These are phyloP conservation scores for Fraxinus americana DNA, from an alignment of 257 asterid species.

Conservation along the genomic window DNA sequence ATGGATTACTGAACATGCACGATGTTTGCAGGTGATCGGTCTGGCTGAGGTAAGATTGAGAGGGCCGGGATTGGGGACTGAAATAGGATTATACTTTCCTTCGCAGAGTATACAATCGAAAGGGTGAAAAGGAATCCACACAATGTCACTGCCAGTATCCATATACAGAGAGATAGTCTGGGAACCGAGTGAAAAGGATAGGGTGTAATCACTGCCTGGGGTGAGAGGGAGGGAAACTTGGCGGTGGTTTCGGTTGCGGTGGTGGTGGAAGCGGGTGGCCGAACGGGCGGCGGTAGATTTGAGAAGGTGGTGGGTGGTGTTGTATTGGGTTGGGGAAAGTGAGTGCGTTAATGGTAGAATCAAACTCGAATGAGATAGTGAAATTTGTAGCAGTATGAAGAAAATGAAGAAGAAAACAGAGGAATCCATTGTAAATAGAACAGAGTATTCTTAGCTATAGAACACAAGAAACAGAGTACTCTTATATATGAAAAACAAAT, in stretches of 20 bases:
- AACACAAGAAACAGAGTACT: neutral
- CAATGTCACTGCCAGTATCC: conserved; percentile 97
- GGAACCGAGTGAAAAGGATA: conserved; percentile 66
- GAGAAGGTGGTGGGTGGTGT: conserved; percentile 74
- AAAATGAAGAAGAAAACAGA: conserved; percentile 30
- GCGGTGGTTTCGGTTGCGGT: conserved; percentile 36
- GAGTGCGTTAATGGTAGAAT: conserved; percentile 73
- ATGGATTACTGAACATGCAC: conserved; percentile 79
- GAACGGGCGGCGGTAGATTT: conserved; percentile 71
- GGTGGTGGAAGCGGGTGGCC: conserved; percentile 63
- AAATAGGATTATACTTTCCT: conserved; percentile 61
- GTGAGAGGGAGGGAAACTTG: conserved; percentile 83
- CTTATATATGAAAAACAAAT: neutral
- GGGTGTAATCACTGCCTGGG: conserved; percentile 85
- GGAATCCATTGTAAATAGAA: conserved; percentile 38
- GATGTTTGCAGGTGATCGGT: conserved; percentile 56
- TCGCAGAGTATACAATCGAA: conserved; percentile 90
- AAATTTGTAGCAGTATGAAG: conserved; percentile 7
- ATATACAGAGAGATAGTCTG: conserved; percentile 78
- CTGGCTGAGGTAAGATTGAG: conserved; percentile 65
- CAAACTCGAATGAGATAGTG: conserved; percentile 22
- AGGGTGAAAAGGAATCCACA: conserved; percentile 96
- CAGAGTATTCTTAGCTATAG: neutral
- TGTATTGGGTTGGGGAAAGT: conserved; percentile 48
- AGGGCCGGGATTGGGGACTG: conserved; percentile 60